Conservation (phyloP, 441 rosid genomes). For the Gossypium aridum region DNA sequence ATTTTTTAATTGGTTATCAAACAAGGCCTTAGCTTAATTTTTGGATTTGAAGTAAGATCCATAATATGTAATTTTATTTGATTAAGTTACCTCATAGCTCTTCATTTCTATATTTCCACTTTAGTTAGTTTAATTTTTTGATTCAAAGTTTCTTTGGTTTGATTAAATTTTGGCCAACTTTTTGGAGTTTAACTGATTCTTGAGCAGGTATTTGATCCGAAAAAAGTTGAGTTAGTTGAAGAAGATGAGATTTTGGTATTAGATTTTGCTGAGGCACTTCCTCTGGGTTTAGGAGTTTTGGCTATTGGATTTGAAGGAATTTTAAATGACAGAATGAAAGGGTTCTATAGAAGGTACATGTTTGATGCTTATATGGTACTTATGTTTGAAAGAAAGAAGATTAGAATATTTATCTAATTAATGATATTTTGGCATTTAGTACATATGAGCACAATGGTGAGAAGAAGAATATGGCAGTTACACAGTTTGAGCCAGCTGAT, state of each 20-base stretch:
- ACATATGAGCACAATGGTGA: constrained; percentile 45
- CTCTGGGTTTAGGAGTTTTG: constrained; percentile 59
- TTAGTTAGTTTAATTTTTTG: not conserved
- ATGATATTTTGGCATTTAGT: constrained; percentile 27
- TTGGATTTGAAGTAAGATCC: not conserved
- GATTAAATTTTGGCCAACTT: not conserved
- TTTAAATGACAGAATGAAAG: constrained; percentile 82
- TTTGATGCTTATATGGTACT: not conserved
- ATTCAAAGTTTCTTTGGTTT: not conserved
- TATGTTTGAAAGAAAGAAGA: not conserved
- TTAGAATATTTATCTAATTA: not conserved
- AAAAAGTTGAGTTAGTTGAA: constrained; percentile 40
- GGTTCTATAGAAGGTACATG: constrained; percentile 73
- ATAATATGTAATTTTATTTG: not conserved
- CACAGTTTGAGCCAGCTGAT: constrained; percentile 95
- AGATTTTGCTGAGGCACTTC: constrained; percentile 59
- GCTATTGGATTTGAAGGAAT: constrained; percentile 52
- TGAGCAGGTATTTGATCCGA: constrained; percentile 50
- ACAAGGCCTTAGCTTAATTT: not conserved
- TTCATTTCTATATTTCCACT: not conserved
- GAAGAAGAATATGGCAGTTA: constrained; percentile 89
- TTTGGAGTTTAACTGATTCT: not conserved
- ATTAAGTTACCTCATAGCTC: not conserved
- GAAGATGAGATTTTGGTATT: constrained; percentile 75
- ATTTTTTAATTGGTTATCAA: too few species aligned